Percentiles rank a stretch among this genome's conserved stretches.
Evolutionary conservation across 2,329 filamentous ascomycete genomes (phyloP).

Genomic region (Sporothrix schenckii): DNA sequence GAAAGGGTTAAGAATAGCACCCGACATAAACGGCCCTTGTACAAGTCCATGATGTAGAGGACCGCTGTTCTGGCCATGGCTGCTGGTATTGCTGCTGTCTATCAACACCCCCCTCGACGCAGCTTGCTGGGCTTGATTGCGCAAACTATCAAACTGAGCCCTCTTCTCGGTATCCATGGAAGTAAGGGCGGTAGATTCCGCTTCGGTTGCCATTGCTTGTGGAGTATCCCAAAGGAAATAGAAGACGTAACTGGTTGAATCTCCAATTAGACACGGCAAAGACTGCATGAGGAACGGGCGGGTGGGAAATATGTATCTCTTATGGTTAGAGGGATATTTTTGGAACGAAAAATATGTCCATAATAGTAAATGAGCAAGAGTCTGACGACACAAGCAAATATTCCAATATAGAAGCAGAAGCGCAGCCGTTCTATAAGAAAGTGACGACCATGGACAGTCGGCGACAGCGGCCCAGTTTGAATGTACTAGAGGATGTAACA

Average conservation of each 20-base stretch:
- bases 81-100: not conserved
- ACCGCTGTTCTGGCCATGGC: not conserved
- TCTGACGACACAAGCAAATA: too few relatives aligned
- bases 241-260: not conserved
- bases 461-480: too few relatives aligned
- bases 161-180: constrained; percentile 3
- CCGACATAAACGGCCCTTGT: constrained; percentile 28
- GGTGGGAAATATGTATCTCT: not conserved
- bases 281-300: not conserved
- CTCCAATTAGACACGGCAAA: not conserved
- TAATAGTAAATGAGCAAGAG: too few relatives aligned
- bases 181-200: not conserved
- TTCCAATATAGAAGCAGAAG: not conserved
- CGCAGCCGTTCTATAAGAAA: not conserved
- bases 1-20: not conserved
- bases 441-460: not conserved
- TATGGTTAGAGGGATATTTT: not conserved
- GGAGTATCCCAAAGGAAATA: not conserved
- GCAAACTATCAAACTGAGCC: not conserved
- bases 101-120: not conserved
- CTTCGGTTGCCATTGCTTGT: not conserved
- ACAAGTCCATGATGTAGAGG: not conserved
- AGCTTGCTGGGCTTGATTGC: not conserved
- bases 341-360: not conserved
- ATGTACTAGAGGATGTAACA: not conserved